These are phyloP conservation scores for Macrotyloma uniflorum DNA, from an alignment of 306 rosid genomes.

Conservation along the genomic window DNA sequence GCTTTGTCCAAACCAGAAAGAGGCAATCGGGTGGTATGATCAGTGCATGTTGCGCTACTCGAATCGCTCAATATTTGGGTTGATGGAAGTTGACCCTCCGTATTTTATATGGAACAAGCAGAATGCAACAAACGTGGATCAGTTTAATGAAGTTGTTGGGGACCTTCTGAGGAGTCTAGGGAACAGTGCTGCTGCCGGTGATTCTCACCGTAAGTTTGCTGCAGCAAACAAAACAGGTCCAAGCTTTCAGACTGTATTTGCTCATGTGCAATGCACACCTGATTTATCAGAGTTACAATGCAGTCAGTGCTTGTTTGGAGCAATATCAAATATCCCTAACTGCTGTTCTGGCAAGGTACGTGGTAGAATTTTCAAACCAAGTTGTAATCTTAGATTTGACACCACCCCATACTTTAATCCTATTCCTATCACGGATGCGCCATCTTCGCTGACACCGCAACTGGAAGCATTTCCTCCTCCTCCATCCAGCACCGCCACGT, in stretches of 20 bases:
- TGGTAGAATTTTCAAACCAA: slow-evolving; percentile 22
- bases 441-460: not conserved
- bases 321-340: not conserved
- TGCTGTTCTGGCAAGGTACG: slow-evolving; percentile 21
- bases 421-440: not conserved
- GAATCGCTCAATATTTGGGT: not conserved
- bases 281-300: slow-evolving; percentile 19
- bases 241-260: not conserved
- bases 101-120: not conserved
- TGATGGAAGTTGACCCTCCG: not conserved
- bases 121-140: not conserved
- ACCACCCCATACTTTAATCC: not conserved
- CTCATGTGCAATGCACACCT: slow-evolving; percentile 35
- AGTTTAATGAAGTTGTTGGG: not conserved
- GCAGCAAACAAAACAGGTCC: not conserved
- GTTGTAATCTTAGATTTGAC: slow-evolving; percentile 39
- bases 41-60: slow-evolving; percentile 38
- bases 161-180: not conserved
- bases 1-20: not conserved
- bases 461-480: not conserved
- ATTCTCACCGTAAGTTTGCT: slow-evolving; percentile 34
- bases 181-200: slow-evolving; percentile 26
- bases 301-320: not conserved
- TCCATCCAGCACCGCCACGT: not conserved
- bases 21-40: slow-evolving; percentile 15